Evolutionary conservation across 768 basidiomycete genomes (phyloP).

Genomic region (Podaxis mareebaensis): DNA sequence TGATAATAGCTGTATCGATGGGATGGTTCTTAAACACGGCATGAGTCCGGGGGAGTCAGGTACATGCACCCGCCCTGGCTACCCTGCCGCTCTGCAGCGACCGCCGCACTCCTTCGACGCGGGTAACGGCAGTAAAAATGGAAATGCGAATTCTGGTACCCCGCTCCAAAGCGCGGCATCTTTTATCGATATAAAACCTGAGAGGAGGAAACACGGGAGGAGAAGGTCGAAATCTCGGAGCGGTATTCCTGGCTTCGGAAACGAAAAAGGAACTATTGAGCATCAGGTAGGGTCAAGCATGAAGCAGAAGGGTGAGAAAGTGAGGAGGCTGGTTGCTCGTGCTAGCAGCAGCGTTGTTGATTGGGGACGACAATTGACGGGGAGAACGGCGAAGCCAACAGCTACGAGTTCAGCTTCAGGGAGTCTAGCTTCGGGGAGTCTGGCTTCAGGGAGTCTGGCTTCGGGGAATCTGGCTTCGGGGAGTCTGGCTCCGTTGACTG

Average conservation of each 20-base stretch:
- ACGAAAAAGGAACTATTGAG: not conserved
- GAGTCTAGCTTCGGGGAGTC: not conserved
- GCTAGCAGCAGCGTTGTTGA: slow-evolving; percentile 26
- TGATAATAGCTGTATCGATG: not conserved
- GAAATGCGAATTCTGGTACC: slow-evolving; percentile 8
- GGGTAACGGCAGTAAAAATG: not conserved
- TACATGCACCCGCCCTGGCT: not conserved
- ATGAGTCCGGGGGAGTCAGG: not conserved
- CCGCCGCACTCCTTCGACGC: not conserved
- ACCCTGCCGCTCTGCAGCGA: not conserved
- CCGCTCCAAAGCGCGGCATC: slow-evolving; percentile 26
- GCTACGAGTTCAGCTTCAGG: slow-evolving; percentile 1
- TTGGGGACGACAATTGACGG: slow-evolving; percentile 25
- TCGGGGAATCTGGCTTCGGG: too few species aligned
- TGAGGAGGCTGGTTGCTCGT: slow-evolving; percentile 25
- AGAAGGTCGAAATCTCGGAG: not conserved
- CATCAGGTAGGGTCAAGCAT: slow-evolving; percentile 9
- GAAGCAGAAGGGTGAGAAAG: slow-evolving; percentile 22
- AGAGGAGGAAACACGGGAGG: slow-evolving; percentile 18
- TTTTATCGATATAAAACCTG: slow-evolving; percentile 40
- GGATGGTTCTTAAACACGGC: not conserved
- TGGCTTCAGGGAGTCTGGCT: not conserved
- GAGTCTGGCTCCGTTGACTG: slow-evolving; percentile 2
- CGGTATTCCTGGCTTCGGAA: not conserved
- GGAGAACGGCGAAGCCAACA: slow-evolving; percentile 6